A percentile compares a stretch with the other conserved stretches of the same genome.
These are phyloP conservation scores for Priceomyces castillae DNA, from an alignment of 805 yeast genomes.

Conservation along the genomic window DNA sequence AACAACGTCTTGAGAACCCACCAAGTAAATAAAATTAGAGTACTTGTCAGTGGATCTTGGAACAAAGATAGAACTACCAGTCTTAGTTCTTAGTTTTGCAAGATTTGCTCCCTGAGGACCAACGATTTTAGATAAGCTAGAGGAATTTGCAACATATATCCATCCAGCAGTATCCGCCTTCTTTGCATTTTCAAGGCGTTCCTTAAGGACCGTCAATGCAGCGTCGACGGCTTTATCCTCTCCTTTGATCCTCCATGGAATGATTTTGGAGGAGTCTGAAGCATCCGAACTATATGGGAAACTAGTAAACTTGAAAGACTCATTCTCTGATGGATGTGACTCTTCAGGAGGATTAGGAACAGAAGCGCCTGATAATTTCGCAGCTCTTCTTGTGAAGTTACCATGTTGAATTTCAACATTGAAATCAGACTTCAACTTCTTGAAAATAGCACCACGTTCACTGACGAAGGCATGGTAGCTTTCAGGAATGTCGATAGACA, in stretches of 20 bases:
- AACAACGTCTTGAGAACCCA: constrained; percentile 59
- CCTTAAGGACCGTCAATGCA: constrained; percentile 51
- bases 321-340: constrained; percentile 41
- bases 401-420: constrained; percentile 63
- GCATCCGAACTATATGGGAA: constrained; percentile 18
- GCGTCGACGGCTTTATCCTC: constrained; percentile 46
- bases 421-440: constrained; percentile 50
- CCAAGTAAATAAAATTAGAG: constrained; percentile 53
- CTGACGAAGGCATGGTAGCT: constrained; percentile 56
- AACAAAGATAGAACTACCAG: constrained; percentile 58
- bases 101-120: constrained; percentile 77
- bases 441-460: constrained; percentile 64
- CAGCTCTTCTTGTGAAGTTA: constrained; percentile 46
- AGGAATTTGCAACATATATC: constrained; percentile 54
- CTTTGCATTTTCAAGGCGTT: constrained; percentile 46
- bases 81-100: constrained; percentile 55
- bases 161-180: constrained; percentile 53
- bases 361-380: constrained; percentile 43
- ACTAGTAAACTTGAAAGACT: constrained; percentile 45
- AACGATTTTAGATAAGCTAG: constrained; percentile 59
- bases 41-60: constrained; percentile 57
- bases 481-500: constrained; percentile 56
- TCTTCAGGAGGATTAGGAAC: constrained; percentile 48
- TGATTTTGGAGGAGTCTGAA: constrained; percentile 15
- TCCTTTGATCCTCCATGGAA: constrained; percentile 71